These are phyloP conservation scores for Chlorociboria aeruginascens DNA, from an alignment of 495 filamentous ascomycete species.

Conservation along the genomic window DNA sequence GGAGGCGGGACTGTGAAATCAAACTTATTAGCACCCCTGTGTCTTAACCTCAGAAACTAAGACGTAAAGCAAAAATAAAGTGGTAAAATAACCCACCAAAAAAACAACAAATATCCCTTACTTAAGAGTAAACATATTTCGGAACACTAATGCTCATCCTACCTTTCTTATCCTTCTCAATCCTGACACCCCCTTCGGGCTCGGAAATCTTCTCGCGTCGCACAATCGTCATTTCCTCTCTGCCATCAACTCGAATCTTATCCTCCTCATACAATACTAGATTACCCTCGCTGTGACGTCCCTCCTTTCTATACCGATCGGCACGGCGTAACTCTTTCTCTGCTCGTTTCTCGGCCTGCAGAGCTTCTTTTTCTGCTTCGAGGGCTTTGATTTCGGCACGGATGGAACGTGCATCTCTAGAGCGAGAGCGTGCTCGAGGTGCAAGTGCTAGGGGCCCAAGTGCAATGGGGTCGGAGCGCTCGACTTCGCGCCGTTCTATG, in stretches of 20 bases:
- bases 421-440: slow-evolving; percentile 5
- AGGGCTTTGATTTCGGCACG: slow-evolving; percentile 32
- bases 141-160: slow-evolving; percentile 58
- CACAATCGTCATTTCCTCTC: slow-evolving; percentile 40
- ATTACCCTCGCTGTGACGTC: slow-evolving; percentile 23
- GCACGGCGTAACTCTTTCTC: slow-evolving; percentile 32
- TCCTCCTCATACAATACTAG: slow-evolving; percentile 32
- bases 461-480: slow-evolving; percentile 13
- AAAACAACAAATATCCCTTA: slow-evolving; percentile 19
- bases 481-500: slow-evolving; percentile 11
- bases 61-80: not conserved
- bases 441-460: slow-evolving; percentile 16
- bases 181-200: slow-evolving; percentile 43
- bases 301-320: slow-evolving; percentile 10
- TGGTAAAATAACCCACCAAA: slow-evolving; percentile 15
- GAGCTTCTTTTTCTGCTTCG: slow-evolving; percentile 20
- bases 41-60: not conserved
- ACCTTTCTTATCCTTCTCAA: slow-evolving; percentile 82
- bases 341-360: slow-evolving; percentile 25
- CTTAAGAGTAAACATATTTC: slow-evolving; percentile 28
- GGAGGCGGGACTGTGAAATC: slow-evolving; percentile 41
- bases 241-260: slow-evolving; percentile 23
- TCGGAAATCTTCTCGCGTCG: slow-evolving; percentile 42
- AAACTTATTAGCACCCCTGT: slow-evolving; percentile 16
- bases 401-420: slow-evolving; percentile 14